Evolutionary conservation across 2,329 filamentous ascomycete genomes (phyloP), one percentile per base, ranked within the genome.

Genomic region (Penicillium sp.): DNA sequence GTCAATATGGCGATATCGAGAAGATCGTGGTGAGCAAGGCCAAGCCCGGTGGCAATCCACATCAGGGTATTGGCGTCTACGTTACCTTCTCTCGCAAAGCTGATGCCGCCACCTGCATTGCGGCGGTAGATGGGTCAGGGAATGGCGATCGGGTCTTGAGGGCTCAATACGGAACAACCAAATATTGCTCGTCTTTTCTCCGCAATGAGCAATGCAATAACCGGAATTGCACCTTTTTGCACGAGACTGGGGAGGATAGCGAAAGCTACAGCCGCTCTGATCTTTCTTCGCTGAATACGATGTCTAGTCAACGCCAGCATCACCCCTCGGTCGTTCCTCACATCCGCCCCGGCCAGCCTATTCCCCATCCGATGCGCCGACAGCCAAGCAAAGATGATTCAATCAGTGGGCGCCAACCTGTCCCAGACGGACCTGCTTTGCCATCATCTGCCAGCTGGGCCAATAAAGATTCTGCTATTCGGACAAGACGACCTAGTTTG

Each of bases 1-100:
- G 92, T 4, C 92, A 98, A 64, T 98, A 98, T 61, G 92, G 92
- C 53, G 92, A 90, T 59, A 98, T 98, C 52, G 84, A 95, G 60
- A 98, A 98, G 66, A 96, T 98, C 39, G 94, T 95, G 37, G 94
- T 98, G 50, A 96, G 89, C 72, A 95, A 95, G 64, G 80, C 88
- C 27, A 95, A 94, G 64, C 86, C 90, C 46, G 73, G 74, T 30
- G 71, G 74, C 22, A 71, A 76, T 39, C 72, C 74, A 37, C 85
- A 87, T 50, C 85, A 92, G 54, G 93, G 89, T 0, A 82, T 98
- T 4, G 92, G 92, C 31, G 90, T 98, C 34, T 98, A 98, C 59
- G 92, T 98, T n/a, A 98, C 92, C 0, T 98, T 95, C 61, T 84
- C 92, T 51, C 82, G 79, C 48, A 94, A 94, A 60, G 80, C 87